phyloP scores from a whole-genome alignment of 176 grass and related monocot genomes.

The Zea luxurians region DNA sequence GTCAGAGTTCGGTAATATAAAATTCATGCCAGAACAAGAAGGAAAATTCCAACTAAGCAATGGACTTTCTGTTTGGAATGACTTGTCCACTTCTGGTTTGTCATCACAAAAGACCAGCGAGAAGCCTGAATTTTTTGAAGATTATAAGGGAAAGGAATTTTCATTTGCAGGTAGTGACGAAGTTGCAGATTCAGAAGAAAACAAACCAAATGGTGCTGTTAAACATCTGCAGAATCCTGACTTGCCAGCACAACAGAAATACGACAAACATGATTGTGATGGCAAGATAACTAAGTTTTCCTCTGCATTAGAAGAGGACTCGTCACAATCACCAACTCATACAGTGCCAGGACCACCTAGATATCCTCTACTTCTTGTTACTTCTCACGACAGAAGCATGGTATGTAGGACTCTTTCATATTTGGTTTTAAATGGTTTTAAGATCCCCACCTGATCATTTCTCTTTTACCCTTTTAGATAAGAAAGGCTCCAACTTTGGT shows the following conservation, averaged over 20 bases:
- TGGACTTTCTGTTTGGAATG: background rate
- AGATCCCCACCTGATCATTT: constrained; percentile 3
- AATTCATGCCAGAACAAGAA: constrained; percentile 39
- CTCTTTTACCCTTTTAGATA: constrained; percentile 46
- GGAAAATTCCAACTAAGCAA: constrained; percentile 19
- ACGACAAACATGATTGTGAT: constrained; percentile 5
- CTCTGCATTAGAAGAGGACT: constrained; percentile 45
- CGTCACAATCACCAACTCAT: constrained; percentile 33
- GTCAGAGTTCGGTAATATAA: constrained; percentile 47
- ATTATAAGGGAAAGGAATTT: constrained; percentile 22
- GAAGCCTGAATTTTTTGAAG: constrained; percentile 3
- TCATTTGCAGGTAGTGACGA: constrained; percentile 22
- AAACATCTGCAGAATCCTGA: constrained; percentile 15
- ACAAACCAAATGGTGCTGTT: constrained; percentile 21
- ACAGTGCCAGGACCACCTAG: constrained; percentile 45
- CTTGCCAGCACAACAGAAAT: background rate
- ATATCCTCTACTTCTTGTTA: constrained; percentile 67
- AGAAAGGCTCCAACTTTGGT: constrained; percentile 66
- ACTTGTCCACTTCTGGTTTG: background rate
- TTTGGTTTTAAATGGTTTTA: constrained; percentile 23
- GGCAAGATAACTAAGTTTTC: constrained; percentile 27
- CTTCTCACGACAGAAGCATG: constrained; percentile 86
- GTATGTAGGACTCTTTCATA: constrained; percentile 49
- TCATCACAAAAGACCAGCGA: constrained; percentile 13
- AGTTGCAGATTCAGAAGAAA: constrained; percentile 32